Base-by-base conservation (phyloP, 306 rosid species). In the Casuarina glauca region DNA sequence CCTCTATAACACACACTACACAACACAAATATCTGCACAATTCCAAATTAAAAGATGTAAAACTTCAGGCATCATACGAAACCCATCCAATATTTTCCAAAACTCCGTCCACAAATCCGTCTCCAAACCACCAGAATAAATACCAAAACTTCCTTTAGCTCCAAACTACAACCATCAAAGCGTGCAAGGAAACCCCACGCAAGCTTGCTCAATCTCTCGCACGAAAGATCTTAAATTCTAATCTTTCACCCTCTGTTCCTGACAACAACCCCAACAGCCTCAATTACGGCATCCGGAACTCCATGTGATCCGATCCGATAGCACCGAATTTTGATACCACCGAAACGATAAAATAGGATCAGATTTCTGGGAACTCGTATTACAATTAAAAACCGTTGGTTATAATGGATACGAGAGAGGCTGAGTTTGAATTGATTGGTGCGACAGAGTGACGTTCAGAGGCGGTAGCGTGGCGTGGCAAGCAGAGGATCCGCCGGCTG, bases 401-500 rank as follows among this genome's bases (percentile, higher is more conserved):
- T 6, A 2, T 66, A 41, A 38, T 2, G 15, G 38, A 12, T 11
- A 11, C 3, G 17, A 38, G 5, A 16, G 17, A 1, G 13, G 0
- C 19, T 70, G 35, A 12, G 2, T 4, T 42, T 39, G 60, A 49
- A 69, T 57, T 74, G 76, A 78, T 79, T 73, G 77, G 86, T 51
- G 3, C 5, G 78, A 50, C 20, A 1, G 3, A 36, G 44, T 53
- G 43, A 48, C 52, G 55, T 19, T 49, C 32, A 9, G 73, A 48
- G 16, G 45, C 66, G 62, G 0, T 16, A 17, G 16, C 49, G 69
- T 26, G 42, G 74, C 82, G 84, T 80, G 89, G 81, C 76, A 16
- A 41, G 52, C 41, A 39, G 74, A 72, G 76, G 79, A 64, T 39
- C 70, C 44, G 85, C 81, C 85, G 79, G 20, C 74, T 80, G 79